Percentiles rank a stretch among this genome's conserved stretches.
Conservation (phyloP, 768 basidiomycete species). For the Stropharia rugosoannulata region DNA sequence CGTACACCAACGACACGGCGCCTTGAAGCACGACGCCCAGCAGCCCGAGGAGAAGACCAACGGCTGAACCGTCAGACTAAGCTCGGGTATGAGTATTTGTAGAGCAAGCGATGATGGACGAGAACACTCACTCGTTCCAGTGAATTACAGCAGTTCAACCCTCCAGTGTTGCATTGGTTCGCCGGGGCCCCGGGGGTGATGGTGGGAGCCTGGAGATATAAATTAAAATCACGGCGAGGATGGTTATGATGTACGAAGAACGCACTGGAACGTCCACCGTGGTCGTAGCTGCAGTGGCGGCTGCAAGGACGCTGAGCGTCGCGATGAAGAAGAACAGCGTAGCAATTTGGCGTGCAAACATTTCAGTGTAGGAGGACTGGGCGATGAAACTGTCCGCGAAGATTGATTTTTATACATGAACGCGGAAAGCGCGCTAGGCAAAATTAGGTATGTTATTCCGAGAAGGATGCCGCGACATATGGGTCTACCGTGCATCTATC, state of each 20-base stretch:
- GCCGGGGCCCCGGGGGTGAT: conserved; percentile 15
- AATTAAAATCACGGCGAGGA: not conserved
- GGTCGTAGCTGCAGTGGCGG: conserved; percentile 14
- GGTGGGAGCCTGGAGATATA: not conserved
- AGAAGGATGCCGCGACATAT: not conserved
- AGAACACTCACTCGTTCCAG: conserved; percentile 8
- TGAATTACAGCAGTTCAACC: conserved; percentile 21
- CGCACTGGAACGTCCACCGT: conserved; percentile 16
- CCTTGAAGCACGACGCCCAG: conserved; percentile 16
- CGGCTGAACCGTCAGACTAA: conserved; percentile 12
- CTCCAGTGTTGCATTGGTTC: conserved; percentile 19
- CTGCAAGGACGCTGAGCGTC: conserved; percentile 17
- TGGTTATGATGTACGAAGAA: not conserved
- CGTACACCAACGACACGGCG: conserved; percentile 17
- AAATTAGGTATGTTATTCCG: not conserved
- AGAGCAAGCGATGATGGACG: not conserved
- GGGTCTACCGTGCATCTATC: not conserved
- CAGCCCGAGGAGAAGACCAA: conserved; percentile 10
- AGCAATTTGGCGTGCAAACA: conserved; percentile 11
- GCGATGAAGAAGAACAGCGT: conserved; percentile 13
- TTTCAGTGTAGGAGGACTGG: not conserved
- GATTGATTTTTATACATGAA: not conserved
- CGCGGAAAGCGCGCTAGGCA: not conserved
- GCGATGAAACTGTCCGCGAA: not conserved
- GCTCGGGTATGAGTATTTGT: not conserved